A percentile compares a stretch with the other conserved stretches of the same genome.
Conservation (phyloP, 805 yeast species). For the Kluyveromyces wickerhamii region DNA sequence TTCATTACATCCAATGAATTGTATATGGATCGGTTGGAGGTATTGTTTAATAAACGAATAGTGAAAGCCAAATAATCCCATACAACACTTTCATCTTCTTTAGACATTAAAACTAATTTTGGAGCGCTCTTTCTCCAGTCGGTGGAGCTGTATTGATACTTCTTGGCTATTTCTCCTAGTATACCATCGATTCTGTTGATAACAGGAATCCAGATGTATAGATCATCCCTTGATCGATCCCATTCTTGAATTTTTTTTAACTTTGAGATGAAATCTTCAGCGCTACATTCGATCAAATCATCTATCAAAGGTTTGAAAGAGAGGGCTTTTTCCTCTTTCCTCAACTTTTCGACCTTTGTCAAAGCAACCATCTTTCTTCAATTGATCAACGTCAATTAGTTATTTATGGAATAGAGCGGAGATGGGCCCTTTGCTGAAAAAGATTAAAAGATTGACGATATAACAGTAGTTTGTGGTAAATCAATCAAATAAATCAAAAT, state of each 20-base stretch:
- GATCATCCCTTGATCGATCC: conserved; percentile 60
- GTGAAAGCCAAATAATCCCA: conserved; percentile 55
- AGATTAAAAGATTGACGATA: too few species aligned
- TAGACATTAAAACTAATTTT: conserved; percentile 37
- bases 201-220: conserved; percentile 69
- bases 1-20: conserved; percentile 56
- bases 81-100: conserved; percentile 40
- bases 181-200: conserved; percentile 69
- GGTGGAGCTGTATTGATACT: conserved; percentile 34
- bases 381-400: too few species aligned
- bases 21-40: conserved; percentile 60
- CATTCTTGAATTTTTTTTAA: conserved; percentile 38
- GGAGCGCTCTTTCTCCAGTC: conserved; percentile 39
- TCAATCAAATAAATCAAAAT: too few species aligned
- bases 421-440: too few species aligned
- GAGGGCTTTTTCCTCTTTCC: conserved; percentile 25
- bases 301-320: conserved; percentile 31
- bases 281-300: conserved; percentile 32
- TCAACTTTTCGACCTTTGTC: conserved; percentile 24
- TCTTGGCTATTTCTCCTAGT: conserved; percentile 44
- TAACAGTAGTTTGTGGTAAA: too few species aligned
- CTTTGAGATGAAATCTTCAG: conserved; percentile 34
- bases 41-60: conserved; percentile 54
- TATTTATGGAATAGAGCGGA: too few species aligned
- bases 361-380: conserved; percentile 25